phyloP scores from a whole-genome alignment of 164 flowering plant genomes.

The Brasenia schreberi region DNA sequence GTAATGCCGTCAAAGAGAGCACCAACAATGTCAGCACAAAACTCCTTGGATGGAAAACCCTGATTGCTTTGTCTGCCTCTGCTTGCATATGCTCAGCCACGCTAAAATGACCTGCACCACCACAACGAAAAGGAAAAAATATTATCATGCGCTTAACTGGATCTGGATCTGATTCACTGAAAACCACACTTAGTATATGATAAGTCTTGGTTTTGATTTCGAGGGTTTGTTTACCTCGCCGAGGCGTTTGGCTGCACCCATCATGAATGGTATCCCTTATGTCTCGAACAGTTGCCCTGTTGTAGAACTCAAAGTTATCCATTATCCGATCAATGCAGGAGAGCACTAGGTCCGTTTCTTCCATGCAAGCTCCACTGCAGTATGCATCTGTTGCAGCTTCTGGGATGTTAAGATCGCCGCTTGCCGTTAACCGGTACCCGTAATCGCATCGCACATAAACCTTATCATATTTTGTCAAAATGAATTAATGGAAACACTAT shows the following conservation, averaged over 20 bases:
- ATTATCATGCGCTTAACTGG: too few species aligned
- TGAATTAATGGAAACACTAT: not conserved
- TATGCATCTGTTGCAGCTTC: constrained; percentile 34
- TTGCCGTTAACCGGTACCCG: constrained; percentile 37
- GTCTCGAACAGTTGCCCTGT: constrained; percentile 45
- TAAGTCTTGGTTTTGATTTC: too few species aligned
- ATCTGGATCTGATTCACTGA: not conserved
- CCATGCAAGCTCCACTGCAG: constrained; percentile 70
- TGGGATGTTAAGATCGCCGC: constrained; percentile 53
- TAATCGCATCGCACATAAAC: constrained; percentile 66
- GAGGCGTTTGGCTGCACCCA: constrained; percentile 45
- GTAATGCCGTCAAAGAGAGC: not conserved
- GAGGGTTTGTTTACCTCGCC: constrained; percentile 32
- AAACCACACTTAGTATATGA: too few species aligned
- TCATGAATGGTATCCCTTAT: constrained; percentile 44
- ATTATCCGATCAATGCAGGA: constrained; percentile 44
- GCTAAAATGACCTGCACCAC: constrained; percentile 51
- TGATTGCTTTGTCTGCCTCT: constrained; percentile 4
- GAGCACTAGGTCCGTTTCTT: constrained; percentile 63
- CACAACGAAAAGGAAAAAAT: not conserved
- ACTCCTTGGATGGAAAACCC: not conserved
- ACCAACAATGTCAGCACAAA: not conserved
- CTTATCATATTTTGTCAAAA: constrained; percentile 18
- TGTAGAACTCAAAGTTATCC: constrained; percentile 44
- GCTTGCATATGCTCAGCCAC: constrained; percentile 43